Evolutionary conservation across 768 basidiomycete species (phyloP).

Genomic region (Psilocybe cyanescens): DNA sequence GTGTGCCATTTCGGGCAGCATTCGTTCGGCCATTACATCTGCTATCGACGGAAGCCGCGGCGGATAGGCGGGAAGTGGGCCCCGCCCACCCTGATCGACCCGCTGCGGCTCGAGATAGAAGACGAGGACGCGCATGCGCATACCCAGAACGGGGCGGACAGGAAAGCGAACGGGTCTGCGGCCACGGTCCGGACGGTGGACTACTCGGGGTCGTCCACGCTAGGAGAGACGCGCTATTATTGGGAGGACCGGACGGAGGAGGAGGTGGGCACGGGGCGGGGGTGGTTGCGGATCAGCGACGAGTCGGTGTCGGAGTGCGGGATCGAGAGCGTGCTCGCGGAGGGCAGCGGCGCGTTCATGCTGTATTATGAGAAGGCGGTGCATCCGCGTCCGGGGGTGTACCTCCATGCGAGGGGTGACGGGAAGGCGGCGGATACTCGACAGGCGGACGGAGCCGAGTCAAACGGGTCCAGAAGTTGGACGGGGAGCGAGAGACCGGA

Average conservation of each 20-base stretch:
- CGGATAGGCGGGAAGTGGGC: conserved; percentile 44
- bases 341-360: conserved; percentile 86
- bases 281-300: conserved; percentile 92
- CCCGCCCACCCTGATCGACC: conserved; percentile 37
- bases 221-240: conserved; percentile 44
- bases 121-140: conserved; percentile 17
- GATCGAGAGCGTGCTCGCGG: conserved; percentile 71
- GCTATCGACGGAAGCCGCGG: conserved; percentile 83
- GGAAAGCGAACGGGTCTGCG: conserved; percentile 12
- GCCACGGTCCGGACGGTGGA: neutral
- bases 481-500: conserved; percentile 12
- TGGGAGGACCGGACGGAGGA: conserved; percentile 56
- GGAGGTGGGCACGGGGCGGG: conserved; percentile 49
- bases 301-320: conserved; percentile 78
- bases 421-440: conserved; percentile 1
- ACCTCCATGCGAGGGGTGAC: conserved; percentile 12
- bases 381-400: conserved; percentile 30
- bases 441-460: neutral
- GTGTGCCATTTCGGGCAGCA: conserved; percentile 95
- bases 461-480: neutral
- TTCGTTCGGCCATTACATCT: conserved; percentile 94
- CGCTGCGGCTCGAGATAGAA: conserved; percentile 25
- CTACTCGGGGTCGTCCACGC: conserved; percentile 19
- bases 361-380: conserved; percentile 86
- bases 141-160: conserved; percentile 19